Conservation (phyloP, 306 rosid species). For the Astragalus glycyphyllos region DNA sequence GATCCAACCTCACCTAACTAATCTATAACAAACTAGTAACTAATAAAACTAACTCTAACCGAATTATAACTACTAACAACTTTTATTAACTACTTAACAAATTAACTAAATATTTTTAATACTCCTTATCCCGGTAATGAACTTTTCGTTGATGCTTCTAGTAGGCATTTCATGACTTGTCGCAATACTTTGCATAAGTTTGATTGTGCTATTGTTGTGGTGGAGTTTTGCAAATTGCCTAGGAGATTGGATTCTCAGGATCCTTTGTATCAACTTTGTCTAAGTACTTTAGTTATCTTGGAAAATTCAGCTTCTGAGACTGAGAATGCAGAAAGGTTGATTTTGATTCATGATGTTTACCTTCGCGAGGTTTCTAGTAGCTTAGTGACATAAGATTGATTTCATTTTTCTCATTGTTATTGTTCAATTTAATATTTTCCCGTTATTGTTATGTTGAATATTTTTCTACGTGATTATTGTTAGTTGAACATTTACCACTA, state of each 20-base stretch:
- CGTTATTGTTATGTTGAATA: too few relatives aligned
- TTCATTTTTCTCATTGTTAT: too few relatives aligned
- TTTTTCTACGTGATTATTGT: too few relatives aligned
- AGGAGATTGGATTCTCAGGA: conserved; percentile 54
- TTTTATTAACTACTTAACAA: too few relatives aligned
- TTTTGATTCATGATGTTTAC: conserved; percentile 53
- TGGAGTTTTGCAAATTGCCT: conserved; percentile 73
- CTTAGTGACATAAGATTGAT: conserved; percentile 36
- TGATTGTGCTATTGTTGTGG: conserved; percentile 50
- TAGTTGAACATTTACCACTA: too few relatives aligned
- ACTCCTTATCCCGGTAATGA: conserved; percentile 43
- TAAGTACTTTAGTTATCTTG: conserved; percentile 55
- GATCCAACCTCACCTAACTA: too few relatives aligned
- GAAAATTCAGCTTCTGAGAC: conserved; percentile 41
- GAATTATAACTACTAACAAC: too few relatives aligned
- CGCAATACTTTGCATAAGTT: conserved; percentile 34
- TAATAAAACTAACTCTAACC: too few relatives aligned
- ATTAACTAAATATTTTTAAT: too few relatives aligned
- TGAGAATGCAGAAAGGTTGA: conserved; percentile 17
- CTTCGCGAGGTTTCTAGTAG: conserved; percentile 54
- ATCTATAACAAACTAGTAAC: too few relatives aligned
- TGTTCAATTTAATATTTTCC: too few relatives aligned
- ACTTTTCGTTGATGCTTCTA: conserved; percentile 46
- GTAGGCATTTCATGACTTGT: conserved; percentile 56
- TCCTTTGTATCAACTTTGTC: conserved; percentile 57